Conservation (phyloP, 1,284 basidiomycete genomes). For the Cronartium quercuum region DNA sequence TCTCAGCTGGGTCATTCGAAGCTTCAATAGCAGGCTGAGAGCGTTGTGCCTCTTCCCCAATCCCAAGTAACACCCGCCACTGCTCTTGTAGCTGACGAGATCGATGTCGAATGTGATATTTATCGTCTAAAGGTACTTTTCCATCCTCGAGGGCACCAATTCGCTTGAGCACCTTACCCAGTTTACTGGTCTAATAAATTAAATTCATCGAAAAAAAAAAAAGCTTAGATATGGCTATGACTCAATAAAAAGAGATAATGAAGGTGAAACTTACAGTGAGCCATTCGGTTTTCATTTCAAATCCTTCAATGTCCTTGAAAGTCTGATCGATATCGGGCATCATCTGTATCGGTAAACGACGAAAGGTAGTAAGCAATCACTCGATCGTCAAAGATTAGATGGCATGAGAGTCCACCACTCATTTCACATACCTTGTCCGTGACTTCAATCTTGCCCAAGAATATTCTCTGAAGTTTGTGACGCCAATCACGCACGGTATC, state of each 20-base stretch:
- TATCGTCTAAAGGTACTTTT: conserved; percentile 20
- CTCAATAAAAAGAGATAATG: background rate
- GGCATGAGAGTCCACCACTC: background rate
- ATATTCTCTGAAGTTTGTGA: conserved; percentile 81
- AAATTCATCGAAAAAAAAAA: background rate
- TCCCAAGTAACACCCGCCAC: conserved; percentile 24
- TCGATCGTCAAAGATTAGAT: too few species aligned
- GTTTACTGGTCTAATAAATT: conserved; percentile 24
- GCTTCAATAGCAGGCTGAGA: background rate
- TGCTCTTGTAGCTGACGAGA: conserved; percentile 33
- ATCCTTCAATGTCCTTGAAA: conserved; percentile 36
- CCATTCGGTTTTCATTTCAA: conserved; percentile 39
- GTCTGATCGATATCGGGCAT: conserved; percentile 38
- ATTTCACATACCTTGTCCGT: conserved; percentile 46
- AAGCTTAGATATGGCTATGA: background rate
- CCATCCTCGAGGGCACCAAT: conserved; percentile 26
- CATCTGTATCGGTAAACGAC: conserved; percentile 8
- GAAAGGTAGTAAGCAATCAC: background rate
- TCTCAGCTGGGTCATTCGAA: background rate
- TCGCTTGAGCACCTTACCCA: conserved; percentile 38
- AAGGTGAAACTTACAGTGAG: conserved; percentile 19
- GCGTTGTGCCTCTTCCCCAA: conserved; percentile 13
- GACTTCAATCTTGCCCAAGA: conserved; percentile 59
- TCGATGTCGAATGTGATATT: conserved; percentile 30
- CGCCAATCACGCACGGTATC: conserved; percentile 60